Evolutionary conservation across 768 basidiomycete genomes (phyloP).

Genomic region (Lyophyllum shimeji): DNA sequence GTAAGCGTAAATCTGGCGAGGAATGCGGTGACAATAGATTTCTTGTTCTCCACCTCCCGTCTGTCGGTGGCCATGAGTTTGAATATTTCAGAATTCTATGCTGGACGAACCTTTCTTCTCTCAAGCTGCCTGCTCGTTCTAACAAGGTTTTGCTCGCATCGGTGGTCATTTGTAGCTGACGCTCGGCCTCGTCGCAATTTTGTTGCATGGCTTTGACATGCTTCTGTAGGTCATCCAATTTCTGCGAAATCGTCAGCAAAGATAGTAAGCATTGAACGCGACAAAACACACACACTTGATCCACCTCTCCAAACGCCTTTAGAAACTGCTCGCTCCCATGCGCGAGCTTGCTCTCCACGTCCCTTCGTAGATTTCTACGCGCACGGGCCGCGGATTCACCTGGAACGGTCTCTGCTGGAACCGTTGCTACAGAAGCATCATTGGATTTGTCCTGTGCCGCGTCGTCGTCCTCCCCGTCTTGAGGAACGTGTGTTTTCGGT

Average conservation of each 20-base stretch:
- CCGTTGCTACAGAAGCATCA: conserved; percentile 12
- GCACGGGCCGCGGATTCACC: conserved; percentile 73
- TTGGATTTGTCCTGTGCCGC: conserved; percentile 27
- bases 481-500: conserved; percentile 17
- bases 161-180: conserved; percentile 70
- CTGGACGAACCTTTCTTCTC: conserved; percentile 62
- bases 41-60: conserved; percentile 66
- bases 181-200: conserved; percentile 83
- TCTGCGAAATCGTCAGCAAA: conserved; percentile 45
- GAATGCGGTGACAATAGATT: conserved; percentile 77
- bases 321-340: conserved; percentile 84
- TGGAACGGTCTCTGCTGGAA: conserved; percentile 35
- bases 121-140: conserved; percentile 77
- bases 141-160: conserved; percentile 77
- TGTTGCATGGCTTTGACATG: conserved; percentile 79
- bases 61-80: conserved; percentile 32
- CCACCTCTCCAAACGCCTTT: conserved; percentile 82
- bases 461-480: conserved; percentile 32
- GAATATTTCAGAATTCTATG: not conserved
- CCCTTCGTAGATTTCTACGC: conserved; percentile 76
- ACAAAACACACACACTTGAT: conserved; percentile 65
- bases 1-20: conserved; percentile 83
- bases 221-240: conserved; percentile 74
- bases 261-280: not conserved
- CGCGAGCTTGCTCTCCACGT: conserved; percentile 81